Evolutionary conservation across 1,284 basidiomycete species (phyloP).

Genomic region (Tetrapyrgos nigripes): DNA sequence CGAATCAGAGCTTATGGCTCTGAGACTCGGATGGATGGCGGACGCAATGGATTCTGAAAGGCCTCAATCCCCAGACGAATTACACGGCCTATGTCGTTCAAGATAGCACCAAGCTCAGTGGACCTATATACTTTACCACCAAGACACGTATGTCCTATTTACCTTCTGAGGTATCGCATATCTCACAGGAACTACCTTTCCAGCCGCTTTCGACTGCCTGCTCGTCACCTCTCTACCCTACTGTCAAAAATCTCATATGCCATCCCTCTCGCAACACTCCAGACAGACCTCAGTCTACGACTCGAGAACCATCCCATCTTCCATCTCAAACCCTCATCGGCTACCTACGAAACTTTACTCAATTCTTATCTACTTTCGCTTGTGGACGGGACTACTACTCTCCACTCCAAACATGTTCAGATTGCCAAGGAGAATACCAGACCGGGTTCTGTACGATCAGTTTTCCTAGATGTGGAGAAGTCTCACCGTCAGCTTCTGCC

Average conservation of each 20-base stretch:
- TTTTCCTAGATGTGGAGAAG: conserved; percentile 75
- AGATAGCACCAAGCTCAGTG: conserved; percentile 58
- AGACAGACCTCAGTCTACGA: conserved; percentile 53
- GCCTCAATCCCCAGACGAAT: conserved; percentile 66
- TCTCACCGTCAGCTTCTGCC: conserved; percentile 35
- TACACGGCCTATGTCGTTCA: conserved; percentile 72
- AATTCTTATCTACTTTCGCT: conserved; percentile 71
- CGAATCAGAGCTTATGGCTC: conserved; percentile 58
- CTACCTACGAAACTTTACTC: conserved; percentile 80
- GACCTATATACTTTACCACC: conserved; percentile 70
- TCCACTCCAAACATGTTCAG: conserved; percentile 75
- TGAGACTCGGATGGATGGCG: conserved; percentile 65
- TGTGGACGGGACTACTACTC: conserved; percentile 87
- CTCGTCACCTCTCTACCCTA: conserved; percentile 75
- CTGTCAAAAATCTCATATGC: conserved; percentile 76
- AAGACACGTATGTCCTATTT: conserved; percentile 64
- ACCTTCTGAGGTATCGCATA: conserved; percentile 5
- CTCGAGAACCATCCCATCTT: conserved; percentile 55
- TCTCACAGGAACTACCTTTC: conserved; percentile 5
- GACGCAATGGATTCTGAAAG: conserved; percentile 67
- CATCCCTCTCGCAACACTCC: conserved; percentile 63
- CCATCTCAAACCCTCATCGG: conserved; percentile 57
- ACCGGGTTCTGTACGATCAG: conserved; percentile 80
- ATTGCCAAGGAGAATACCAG: conserved; percentile 79
- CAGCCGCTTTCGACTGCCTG: conserved; percentile 76